Evolutionary conservation across 768 basidiomycete species (phyloP), one percentile per base, ranked within the genome.

Genomic region (Agaricus sinodeliciosus): DNA sequence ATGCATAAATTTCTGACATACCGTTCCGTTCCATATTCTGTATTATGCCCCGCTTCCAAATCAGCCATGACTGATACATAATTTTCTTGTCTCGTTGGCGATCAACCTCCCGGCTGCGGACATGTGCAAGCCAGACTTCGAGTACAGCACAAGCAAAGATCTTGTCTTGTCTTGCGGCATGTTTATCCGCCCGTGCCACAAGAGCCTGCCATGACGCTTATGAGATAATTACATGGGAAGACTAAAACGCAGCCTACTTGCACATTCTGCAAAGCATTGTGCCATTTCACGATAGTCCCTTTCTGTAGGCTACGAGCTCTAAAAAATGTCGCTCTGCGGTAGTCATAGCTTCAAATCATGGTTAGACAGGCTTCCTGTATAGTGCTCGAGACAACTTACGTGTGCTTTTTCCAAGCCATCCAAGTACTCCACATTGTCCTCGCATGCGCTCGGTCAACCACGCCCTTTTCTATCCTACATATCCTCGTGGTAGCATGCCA

Each of bases 121-220:
- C 63, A 8, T 63, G 62, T 43, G 62, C 62, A 34, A 63, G 57
- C 66, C 66, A 67, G 42, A 67, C 63, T 18, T 63, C 59, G 26
- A 65, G 31, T 27, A 67, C 54, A 19, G 62, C 64, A 13, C 64
- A 58, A 26, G 59, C 46, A 6, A 67, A 58, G 13, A 61, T 52
- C 8, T 62, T 58, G 56, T 65, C 62, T 44, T 63, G 63, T 4
- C 60, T 59, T 26, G 45, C 53, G 35, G 59, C 51, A 60, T 83
- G 76, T 52, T 80, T 85, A 53, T 70, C 65, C 9, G 80, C 86
- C 26, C 78, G 79, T 50, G 61, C 71, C 60, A 83, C 79, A 64
- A 82, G 66, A 16, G 56, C 62, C 89, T 90, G 58, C 2, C 42
- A 31, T 26, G 25, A 28, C 5, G 22, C 12, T 43, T 47, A 12